These are phyloP conservation scores for Phytophthora podocarpi DNA, from an alignment of 352 stramenopile species.

Conservation along the genomic window DNA sequence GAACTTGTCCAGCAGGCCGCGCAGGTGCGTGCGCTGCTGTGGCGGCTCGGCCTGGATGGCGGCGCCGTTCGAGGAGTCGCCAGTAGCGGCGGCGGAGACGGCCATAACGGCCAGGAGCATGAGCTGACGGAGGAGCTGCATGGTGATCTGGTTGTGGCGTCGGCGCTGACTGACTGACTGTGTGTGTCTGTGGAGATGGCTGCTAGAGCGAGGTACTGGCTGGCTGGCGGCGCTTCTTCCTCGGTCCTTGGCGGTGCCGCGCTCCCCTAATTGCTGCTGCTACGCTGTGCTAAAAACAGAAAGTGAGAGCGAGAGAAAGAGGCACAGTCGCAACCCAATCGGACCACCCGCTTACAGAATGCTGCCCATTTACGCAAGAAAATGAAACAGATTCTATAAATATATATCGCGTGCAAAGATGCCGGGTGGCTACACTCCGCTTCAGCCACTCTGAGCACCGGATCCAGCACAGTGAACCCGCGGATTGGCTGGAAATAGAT, in stretches of 20 bases:
- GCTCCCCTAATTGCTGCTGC: not conserved
- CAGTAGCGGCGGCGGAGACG: conserved; percentile 7
- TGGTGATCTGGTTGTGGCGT: not conserved
- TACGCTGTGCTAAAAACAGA: conserved; percentile 39
- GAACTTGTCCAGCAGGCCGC: conserved; percentile 45
- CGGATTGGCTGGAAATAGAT: too few relatives aligned
- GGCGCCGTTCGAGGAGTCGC: too few relatives aligned
- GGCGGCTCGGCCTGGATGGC: conserved; percentile 4
- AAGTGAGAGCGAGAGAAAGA: conserved; percentile 29
- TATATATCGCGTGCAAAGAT: conserved; percentile 13
- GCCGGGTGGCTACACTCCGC: conserved; percentile 7
- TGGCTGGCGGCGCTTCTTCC: conserved; percentile 6
- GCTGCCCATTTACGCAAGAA: too few relatives aligned
- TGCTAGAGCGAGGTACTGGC: not conserved
- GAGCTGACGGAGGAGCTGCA: conserved; percentile 32
- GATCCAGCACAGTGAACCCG: not conserved
- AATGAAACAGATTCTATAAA: conserved; percentile 21
- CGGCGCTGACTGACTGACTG: conserved; percentile 1
- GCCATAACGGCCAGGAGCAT: conserved; percentile 28
- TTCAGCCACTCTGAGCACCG: not conserved
- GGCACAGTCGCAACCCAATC: conserved; percentile 24
- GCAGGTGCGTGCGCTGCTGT: conserved; percentile 45
- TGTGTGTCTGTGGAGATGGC: not conserved
- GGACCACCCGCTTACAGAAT: too few relatives aligned
- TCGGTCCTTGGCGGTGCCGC: conserved; percentile 17